Evolutionary conservation across 768 basidiomycete genomes (phyloP), one percentile per base, ranked within the genome.

Genomic region (Calocera cornea): DNA sequence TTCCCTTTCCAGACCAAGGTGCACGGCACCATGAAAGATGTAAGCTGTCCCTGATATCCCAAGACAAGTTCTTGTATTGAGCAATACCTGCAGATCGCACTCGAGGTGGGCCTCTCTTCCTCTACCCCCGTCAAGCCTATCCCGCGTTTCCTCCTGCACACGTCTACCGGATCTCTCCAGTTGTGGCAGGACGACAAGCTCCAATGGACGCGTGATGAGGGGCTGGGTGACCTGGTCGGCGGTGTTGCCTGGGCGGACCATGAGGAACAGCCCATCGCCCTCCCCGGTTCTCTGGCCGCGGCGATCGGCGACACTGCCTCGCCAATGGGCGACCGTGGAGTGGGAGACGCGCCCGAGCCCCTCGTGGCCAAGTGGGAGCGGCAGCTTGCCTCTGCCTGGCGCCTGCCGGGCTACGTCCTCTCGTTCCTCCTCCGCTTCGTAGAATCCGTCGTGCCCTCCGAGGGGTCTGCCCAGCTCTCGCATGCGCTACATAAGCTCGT

Each of bases 191-290:
- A 83, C 27, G 79, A 84, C 33, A 73, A 79, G 38, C 77, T 84
- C 33, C 79, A 82, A 33, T 95, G 92, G 92, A 83, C 82, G 0
- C 81, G 93, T 63, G 93, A 95, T 73, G 94, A 97, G 73, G 82
- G 84, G 1, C 79, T 95, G 11, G 79, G 90, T 0, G 79, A 83
- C 1, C 81, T 90, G 64, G 80, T 70, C 27, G 81, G 82, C 0
- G 86, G 87, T 1, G 83, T 86, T 65, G 85, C 93, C 67, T 83
- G 93, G 24, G 90, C 92, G 70, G 81, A 95, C 17, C 90, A 90
- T 0, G 89, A 90, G 74, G n/a, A n/a, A n/a, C n/a, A n/a, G n/a
- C n/a, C n/a, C n/a, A n/a, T n/a, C n/a, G n/a, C n/a, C n/a, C n/a
- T n/a, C n/a, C n/a, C n/a, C n/a, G n/a, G n/a, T n/a, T n/a, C n/a